Base-by-base conservation (phyloP, 176 grass and related monocot species). In the Olyra latifolia region DNA sequence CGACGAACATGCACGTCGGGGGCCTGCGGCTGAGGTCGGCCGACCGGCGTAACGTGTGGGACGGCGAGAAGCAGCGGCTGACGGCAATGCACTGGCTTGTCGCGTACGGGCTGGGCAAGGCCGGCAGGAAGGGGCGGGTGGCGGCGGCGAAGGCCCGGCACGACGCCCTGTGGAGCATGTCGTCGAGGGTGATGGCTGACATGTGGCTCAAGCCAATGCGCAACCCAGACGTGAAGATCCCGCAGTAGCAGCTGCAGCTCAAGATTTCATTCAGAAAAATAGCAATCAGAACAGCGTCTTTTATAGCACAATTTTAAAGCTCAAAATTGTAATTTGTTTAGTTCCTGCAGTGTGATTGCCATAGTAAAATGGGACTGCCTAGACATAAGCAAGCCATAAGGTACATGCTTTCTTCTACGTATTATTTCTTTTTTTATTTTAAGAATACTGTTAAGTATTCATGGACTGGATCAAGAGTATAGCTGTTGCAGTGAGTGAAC, bases 51-150 rank as follows among this genome's bases (percentile, higher is more conserved):
- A 93, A 77, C 63, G 68, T 85, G n/a, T 95, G 88, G 92, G 96
- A 95, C 78, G 88, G 92, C 42, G 92, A 99, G 71, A 93, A 77
- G 86, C 92, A 93, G 78, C 75, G 92, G 81, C 86, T 93, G 11
- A 95, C 96, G 45, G 92, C 96, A 11, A 93, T 91, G 92, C 96
- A 99, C 67, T 99, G 92, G 92, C 86, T 95, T 2, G 88, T 99
- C 38, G 96, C 96, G 10, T 99, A 95, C 44, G 96, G 96, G 48
- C 63, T 91, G 19, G 90, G 88, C 63, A 99, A 95, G 79, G 87
- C 63, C 23, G 82, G 83, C 50, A 84, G 44, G 73, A 99, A 91
- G 90, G 82, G 79, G 42, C 71, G 75, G 46, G 29, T 19, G 10
- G 74, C 57, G 15, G 50, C 80, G 1, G 78, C 60, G 42, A 93